Evolutionary conservation across 78 protist species (phyloP), one percentile per base, ranked within the genome.

Genomic region (Isochrysis galbana): DNA sequence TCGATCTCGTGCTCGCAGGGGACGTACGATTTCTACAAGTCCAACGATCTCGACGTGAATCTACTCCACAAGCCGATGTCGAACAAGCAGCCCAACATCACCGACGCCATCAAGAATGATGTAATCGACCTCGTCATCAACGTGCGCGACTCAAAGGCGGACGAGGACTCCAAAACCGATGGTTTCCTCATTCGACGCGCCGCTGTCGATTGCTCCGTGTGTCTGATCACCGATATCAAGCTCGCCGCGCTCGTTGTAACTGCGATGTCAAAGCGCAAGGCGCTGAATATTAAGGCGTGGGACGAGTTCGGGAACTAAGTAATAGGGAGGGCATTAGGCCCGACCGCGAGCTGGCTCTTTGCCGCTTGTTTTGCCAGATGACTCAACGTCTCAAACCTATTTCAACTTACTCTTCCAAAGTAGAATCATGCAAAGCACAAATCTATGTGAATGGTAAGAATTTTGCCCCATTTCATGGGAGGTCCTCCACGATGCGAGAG

Each of bases 231-330:
- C 39, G 96, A 97, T 92, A 94, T 97, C 96, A 97, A 97, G 94
- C 96, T 97, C 80, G 98, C 98, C 91, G 94, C 94, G 92, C 89
- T 96, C 77, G 91, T 96, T 55, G 93, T 95, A 32, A 97, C 94
- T 45, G 95, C 98, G 39, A 23, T 91, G 32, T 0, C 11, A 5
- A 34, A 36, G 41, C 4, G 17, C 42, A 1, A 44, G 42, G 19
- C 39, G 36, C 14, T 17, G 1, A 36, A 36, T 25, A 26, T 80
- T 14, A 80, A 80, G 88, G 54, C 55, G 26, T 80, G 88, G 88
- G 88, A 80, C 88, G 41, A 80, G 88, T 44, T 44, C 38, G 84
- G 84, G 44, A 21, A 10, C 74, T 61, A 32, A 61, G 74, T n/a
- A n/a, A n/a, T n/a, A n/a, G n/a, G n/a, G n/a, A n/a, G n/a, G n/a